Conservation (phyloP, 371 early-diverging fungal genomes). For the Phascolomyces articulosus region DNA sequence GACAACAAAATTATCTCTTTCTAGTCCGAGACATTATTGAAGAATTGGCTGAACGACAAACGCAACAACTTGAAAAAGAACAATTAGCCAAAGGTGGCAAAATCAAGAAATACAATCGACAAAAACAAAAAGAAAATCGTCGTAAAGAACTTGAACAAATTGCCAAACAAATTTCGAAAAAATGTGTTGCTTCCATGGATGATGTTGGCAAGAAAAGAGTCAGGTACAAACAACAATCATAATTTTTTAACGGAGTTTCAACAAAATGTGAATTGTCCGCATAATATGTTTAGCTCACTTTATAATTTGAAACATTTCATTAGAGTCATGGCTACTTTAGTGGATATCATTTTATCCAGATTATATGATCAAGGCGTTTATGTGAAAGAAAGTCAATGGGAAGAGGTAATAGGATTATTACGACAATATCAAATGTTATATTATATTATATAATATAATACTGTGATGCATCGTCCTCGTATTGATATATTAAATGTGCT, state of each 20-base stretch:
- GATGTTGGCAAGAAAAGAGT: slow-evolving; percentile 49
- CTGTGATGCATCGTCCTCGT: too few relatives aligned
- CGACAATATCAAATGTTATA: background rate
- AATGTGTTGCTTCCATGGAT: slow-evolving; percentile 68
- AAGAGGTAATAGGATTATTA: slow-evolving; percentile 49
- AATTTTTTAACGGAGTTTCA: too few relatives aligned
- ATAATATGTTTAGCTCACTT: too few relatives aligned
- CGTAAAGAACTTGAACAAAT: slow-evolving; percentile 52
- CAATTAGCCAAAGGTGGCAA: background rate
- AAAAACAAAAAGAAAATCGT: slow-evolving; percentile 37
- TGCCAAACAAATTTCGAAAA: slow-evolving; percentile 60
- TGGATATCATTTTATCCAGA: slow-evolving; percentile 75
- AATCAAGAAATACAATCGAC: background rate
- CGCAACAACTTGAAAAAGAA: background rate
- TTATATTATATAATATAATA: background rate
- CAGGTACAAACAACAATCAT: slow-evolving; percentile 52
- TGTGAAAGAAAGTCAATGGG: slow-evolving; percentile 77
- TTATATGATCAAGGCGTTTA: slow-evolving; percentile 84
- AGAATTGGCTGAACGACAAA: slow-evolving; percentile 2
- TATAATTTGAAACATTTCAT: too few relatives aligned
- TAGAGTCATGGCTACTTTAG: slow-evolving; percentile 67
- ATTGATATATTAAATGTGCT: too few relatives aligned
- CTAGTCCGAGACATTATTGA: slow-evolving; percentile 7
- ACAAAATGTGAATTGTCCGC: too few relatives aligned
- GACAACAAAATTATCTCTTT: background rate